Evolutionary conservation across 202 grass and related monocot species (phyloP), one percentile per base, ranked within the genome.

Genomic region (Carex arenaria): DNA sequence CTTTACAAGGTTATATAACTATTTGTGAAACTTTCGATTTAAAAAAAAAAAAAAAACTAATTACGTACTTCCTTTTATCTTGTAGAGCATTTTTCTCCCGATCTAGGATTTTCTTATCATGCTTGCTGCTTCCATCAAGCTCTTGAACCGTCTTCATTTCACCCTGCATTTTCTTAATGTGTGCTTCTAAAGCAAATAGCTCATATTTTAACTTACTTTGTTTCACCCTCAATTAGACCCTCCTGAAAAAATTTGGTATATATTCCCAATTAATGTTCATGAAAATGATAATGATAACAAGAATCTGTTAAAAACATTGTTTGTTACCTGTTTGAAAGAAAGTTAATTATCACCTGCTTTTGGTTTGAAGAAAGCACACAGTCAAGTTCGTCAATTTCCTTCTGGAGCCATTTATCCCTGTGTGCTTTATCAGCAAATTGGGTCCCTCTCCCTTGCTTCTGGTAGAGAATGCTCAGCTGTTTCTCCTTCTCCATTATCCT

Each of bases 401-500:
- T 95, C 87, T 89, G 91, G 80, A 98, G 91, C 95, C 92, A 98
- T 34, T 90, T 93, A 86, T 98, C 95, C 43, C 95, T 89, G 69
- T 89, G 90, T 43, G 89, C 91, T 93, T 98, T 94, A 67, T 89
- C 93, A 19, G 86, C 89, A 74, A 98, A 98, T 64, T 98, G 95
- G 60, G 95, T 98, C 64, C 93, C 93, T 82, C 95, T 90, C 14
- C 95, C 95, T 85, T 95, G 95, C 88, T 98, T 98, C 89, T 98
- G 95, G 77, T 98, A 98, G 78, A 98, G 85, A 86, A 98, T 98
- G 67, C 95, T 98, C 72, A 98, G 59, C 81, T 94, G 89, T 86
- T 98, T 98, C 85, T 98, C 95, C 61, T 89, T 89, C 60, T 98
- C 93, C 92, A 95, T 98, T 90, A 98, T 98, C 74, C 95, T 98